Evolutionary conservation across 768 basidiomycete species (phyloP).

Genomic region (Hypholoma fasciculare): DNA sequence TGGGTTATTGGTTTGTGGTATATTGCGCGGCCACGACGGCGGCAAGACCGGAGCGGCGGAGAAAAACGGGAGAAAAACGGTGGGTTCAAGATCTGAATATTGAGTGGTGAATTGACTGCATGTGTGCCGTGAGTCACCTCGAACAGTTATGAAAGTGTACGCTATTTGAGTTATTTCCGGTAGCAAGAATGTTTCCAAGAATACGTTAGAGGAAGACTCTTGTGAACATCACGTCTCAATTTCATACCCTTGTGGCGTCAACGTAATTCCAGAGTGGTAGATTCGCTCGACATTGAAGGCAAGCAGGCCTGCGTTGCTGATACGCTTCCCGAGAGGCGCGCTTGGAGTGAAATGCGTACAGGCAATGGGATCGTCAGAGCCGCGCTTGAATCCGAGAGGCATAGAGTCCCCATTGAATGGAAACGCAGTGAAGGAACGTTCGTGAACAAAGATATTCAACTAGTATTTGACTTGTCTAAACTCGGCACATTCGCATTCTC

Average conservation of each 20-base stretch:
- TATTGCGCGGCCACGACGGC: conserved; percentile 28
- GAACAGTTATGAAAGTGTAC: neutral
- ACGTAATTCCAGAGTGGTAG: conserved; percentile 62
- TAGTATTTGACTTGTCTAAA: too few relatives aligned
- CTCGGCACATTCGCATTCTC: too few relatives aligned
- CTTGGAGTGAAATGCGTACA: conserved; percentile 28
- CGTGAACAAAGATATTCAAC: too few relatives aligned
- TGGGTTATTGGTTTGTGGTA: conserved; percentile 28
- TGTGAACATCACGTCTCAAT: conserved; percentile 8
- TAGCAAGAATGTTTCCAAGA: conserved; percentile 27
- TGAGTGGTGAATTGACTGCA: conserved; percentile 39
- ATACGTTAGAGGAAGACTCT: neutral
- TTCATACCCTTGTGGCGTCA: conserved; percentile 54
- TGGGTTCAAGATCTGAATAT: conserved; percentile 38
- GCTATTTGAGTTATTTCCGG: conserved; percentile 46
- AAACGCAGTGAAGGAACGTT: too few relatives aligned
- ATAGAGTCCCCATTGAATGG: too few relatives aligned
- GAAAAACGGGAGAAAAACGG: conserved; percentile 43
- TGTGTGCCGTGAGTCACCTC: neutral
- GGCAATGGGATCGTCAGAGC: too few relatives aligned
- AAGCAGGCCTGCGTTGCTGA: conserved; percentile 46
- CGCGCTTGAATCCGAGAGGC: too few relatives aligned
- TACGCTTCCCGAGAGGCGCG: conserved; percentile 40
- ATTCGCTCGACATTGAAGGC: conserved; percentile 47
- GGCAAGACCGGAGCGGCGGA: too few relatives aligned